A percentile compares a stretch with the other conserved stretches of the same genome.
Evolutionary conservation across 148 eudicot genomes (phyloP).

Genomic region (Fagopyrum esculentum): DNA sequence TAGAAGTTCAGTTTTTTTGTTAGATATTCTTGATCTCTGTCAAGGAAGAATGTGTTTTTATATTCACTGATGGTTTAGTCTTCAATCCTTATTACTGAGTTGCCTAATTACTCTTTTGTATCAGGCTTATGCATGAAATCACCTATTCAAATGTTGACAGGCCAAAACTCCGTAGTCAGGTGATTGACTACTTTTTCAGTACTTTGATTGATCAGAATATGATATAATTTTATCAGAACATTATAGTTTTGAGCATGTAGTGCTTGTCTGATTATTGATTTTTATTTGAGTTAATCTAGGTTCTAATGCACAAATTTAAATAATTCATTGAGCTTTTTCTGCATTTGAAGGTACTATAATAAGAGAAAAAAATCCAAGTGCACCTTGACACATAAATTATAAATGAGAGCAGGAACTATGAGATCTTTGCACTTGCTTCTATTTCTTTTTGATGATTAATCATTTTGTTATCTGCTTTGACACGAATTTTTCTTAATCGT

Average conservation of each 20-base stretch:
- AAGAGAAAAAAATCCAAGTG: too few relatives aligned
- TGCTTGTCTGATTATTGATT: background rate
- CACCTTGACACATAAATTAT: too few relatives aligned
- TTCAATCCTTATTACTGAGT: background rate
- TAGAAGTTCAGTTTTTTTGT: background rate
- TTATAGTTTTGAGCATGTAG: background rate
- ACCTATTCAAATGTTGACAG: conserved; percentile 77
- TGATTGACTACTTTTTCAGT: conserved; percentile 19
- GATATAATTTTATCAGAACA: background rate
- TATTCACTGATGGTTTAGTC: background rate
- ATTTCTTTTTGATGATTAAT: background rate
- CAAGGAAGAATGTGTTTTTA: background rate
- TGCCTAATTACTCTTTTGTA: conserved; percentile 1
- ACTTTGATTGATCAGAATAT: background rate
- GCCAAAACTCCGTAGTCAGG: conserved; percentile 79
- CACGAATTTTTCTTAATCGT: conserved; percentile 15
- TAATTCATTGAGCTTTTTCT: too few relatives aligned
- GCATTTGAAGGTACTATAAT: too few relatives aligned
- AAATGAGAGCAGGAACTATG: background rate
- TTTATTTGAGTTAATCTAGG: background rate
- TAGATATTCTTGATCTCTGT: background rate
- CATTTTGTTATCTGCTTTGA: conserved; percentile 7
- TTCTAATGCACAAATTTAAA: background rate
- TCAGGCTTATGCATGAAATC: conserved; percentile 71
- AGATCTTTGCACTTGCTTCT: background rate